Conservation (phyloP, 2,329 filamentous ascomycete species). For the Aschersonia sp. region DNA sequence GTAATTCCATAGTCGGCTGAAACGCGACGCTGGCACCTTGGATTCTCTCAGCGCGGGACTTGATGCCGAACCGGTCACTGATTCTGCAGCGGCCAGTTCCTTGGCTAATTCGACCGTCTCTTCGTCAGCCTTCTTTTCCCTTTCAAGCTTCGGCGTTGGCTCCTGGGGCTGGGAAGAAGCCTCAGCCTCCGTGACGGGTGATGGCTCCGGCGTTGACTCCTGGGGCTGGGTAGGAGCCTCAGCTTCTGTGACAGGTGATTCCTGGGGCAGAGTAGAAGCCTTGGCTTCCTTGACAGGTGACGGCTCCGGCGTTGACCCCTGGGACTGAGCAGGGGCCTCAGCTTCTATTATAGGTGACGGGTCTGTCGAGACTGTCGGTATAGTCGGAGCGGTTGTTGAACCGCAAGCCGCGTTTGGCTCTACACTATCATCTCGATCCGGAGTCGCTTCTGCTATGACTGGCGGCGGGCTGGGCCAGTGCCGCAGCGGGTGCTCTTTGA, state of each 20-base stretch:
- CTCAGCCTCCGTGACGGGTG: no score
- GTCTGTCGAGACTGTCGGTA: background rate
- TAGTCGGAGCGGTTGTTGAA: background rate
- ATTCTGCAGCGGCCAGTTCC: conserved; percentile 9
- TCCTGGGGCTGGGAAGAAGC: no score
- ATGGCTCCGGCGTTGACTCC: no score
- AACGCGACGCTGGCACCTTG: conserved; percentile 71
- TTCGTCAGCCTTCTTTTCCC: background rate
- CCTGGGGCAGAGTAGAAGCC: no score
- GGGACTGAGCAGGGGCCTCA: background rate
- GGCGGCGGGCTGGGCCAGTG: conserved; percentile 17
- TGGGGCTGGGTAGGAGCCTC: background rate
- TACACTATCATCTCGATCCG: no score
- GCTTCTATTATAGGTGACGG: background rate
- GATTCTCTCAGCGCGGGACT: conserved; percentile 71
- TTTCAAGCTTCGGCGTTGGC: no score
- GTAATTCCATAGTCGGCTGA: conserved; percentile 90
- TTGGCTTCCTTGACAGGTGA: no score
- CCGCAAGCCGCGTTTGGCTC: background rate
- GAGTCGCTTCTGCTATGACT: conserved; percentile 3
- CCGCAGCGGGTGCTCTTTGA: conserved; percentile 22
- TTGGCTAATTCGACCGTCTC: conserved; percentile 10
- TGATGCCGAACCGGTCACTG: conserved; percentile 7
- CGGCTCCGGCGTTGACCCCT: no score
- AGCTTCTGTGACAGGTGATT: background rate